Base-by-base conservation (phyloP, 768 basidiomycete species). In the Panaeolus papilionaceus region DNA sequence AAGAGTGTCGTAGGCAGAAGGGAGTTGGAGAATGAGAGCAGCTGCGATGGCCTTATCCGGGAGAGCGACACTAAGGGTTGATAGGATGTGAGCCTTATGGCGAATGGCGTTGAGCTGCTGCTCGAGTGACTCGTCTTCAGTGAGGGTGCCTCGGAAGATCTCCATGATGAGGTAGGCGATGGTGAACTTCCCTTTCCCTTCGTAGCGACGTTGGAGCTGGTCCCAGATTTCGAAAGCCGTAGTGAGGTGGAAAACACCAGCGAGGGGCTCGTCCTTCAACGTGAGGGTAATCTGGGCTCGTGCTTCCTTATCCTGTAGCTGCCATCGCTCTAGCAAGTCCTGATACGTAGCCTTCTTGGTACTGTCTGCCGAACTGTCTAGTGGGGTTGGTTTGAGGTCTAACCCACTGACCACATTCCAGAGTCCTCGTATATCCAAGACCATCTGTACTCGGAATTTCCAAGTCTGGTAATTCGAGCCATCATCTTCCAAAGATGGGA, bases 201-300 rank as follows among this genome's bases (percentile, higher is more conserved):
- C 42, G 64, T 72, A 72, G 18, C 62, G 28, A 11, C 61, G 33
- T 26, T 62, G 66, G 1, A 72, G 69, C 44, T 69, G 68, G 38
- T 70, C 64, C 68, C 69, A 72, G 33, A 61, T 65, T 23, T 72
- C 70, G 4, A 42, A 37, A 40, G 71, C 66, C 0, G 64, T 67
- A 6, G 33, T 49, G 28, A 62, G 61, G 61, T 69, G 71, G 7
- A 72, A 26, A n/a, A 72, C 63, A 39, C 71, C 70, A 61, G 61
- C 71, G 0, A 72, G 63, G 1, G 70, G 71, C 39, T 71, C 65
- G 33, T 72, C 70, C 65, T 70, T 70, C 40, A 72, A 62, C n/a
- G 69, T 70, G n/a, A 72, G 66, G 38, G 51, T 66, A 6, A 72
- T 69, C 44, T 70, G 69, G 9, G 69, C 71, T 18, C 23, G 28